These are phyloP conservation scores for Sonneratia caseolaris DNA, from an alignment of 345 rosid genomes.

Conservation along the genomic window DNA sequence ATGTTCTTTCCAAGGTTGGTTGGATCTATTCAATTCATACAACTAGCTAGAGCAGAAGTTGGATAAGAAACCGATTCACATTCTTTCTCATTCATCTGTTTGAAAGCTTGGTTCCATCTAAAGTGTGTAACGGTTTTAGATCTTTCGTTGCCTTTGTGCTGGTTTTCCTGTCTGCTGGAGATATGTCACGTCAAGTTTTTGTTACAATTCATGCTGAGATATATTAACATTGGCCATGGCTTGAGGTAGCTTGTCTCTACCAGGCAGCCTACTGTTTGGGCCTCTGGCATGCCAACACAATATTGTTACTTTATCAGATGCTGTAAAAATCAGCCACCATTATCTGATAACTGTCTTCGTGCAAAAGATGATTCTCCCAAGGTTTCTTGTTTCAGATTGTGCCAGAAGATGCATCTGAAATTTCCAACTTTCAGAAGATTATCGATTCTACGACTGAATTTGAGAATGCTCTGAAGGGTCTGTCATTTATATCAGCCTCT, in stretches of 20 bases:
- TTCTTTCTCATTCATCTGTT: background rate
- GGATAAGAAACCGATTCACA: background rate
- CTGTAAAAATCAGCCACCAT: too few relatives aligned
- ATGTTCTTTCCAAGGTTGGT: constrained; percentile 84
- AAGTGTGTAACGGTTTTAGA: background rate
- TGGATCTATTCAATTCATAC: background rate
- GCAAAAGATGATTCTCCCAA: background rate
- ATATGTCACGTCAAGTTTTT: background rate
- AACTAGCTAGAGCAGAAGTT: background rate
- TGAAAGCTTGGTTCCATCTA: background rate
- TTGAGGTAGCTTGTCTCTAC: background rate
- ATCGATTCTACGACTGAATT: constrained; percentile 57
- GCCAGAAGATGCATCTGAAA: constrained; percentile 88
- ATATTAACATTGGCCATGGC: background rate
- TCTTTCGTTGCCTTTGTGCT: background rate
- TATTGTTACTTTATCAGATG: background rate
- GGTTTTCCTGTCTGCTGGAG: background rate
- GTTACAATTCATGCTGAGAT: background rate
- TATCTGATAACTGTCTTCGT: too few relatives aligned
- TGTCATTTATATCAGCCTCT: constrained; percentile 58
- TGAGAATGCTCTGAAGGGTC: constrained; percentile 56
- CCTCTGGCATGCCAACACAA: background rate
- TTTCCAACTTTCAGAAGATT: constrained; percentile 76
- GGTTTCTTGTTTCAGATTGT: constrained; percentile 49
- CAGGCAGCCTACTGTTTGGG: background rate